Evolutionary conservation across 164 flowering plant species (phyloP), one percentile per base, ranked within the genome.

Genomic region (Stephania yunnanensis): DNA sequence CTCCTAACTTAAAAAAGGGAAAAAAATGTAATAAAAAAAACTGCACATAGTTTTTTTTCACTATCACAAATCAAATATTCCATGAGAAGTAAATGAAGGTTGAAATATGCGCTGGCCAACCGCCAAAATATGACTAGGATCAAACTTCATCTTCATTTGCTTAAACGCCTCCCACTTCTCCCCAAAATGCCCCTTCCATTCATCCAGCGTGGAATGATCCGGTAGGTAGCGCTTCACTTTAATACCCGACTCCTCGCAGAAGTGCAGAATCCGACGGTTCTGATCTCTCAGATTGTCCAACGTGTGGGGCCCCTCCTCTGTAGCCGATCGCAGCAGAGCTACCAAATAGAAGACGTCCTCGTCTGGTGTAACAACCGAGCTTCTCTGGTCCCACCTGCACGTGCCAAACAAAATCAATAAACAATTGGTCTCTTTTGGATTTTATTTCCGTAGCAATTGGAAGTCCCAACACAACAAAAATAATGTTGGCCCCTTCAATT

Each of bases 301-400:
- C 3, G 80, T 80, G 67, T 81, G 89, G 3, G 89, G 80, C 83
- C 86, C 92, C 3, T 90, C 88, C 29, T 86, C 87, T 73, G 91
- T 46, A 0, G 98, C 98, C 0, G 98, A 92, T 67, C 98, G 77
- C 0, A 93, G 90, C 46, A 95, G 69, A 1, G 92, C 98, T 48
- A 95, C 97, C 42, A 92, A 72, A 80, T 95, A 95, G 79, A 95
- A 95, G 75, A 89, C 87, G 6, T 91, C 95, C 77, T 92, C 98
- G 0, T 92, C 89, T 29, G 98, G 98, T 36, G 91, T 93, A 71
- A 93, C 97, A 63, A 80, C 98, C 7, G 99, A 95, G 63, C 79
- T 89, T 74, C 84, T 73, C 2, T 84, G 73, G 80, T 95, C 95
- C 98, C 98, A 95, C 81, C 99, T 95, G 72, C 69, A 45, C 10